Evolutionary conservation across 73 alveolate species (phyloP).

Genomic region (Paramecium caudatum): DNA sequence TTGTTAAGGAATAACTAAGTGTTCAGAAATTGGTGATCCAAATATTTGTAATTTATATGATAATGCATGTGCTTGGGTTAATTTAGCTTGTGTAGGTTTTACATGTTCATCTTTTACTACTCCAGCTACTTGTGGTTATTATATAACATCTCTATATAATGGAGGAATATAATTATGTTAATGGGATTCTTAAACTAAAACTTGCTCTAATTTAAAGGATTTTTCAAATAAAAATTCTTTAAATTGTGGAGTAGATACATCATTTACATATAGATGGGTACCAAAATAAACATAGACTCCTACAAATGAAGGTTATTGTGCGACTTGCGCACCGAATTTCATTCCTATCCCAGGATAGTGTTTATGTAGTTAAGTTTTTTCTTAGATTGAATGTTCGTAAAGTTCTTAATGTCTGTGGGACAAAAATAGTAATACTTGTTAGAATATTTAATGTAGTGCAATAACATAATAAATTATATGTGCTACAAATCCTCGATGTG

Average conservation of each 20-base stretch:
- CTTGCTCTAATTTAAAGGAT: background rate
- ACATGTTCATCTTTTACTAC: background rate
- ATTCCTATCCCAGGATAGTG: slow-evolving; percentile 1
- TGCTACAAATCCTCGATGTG: slow-evolving; percentile 10
- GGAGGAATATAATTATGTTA: background rate
- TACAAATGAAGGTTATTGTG: background rate
- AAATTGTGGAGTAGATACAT: background rate
- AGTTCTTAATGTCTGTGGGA: background rate
- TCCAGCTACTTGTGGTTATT: background rate
- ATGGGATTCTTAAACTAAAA: background rate
- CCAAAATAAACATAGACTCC: background rate
- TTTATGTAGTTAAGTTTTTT: background rate
- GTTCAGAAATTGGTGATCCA: background rate
- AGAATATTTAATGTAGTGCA: background rate
- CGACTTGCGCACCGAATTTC: background rate
- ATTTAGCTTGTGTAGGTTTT: background rate
- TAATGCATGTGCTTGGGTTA: background rate
- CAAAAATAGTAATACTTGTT: background rate
- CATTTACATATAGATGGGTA: slow-evolving; percentile 18
- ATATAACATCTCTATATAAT: background rate
- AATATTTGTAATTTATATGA: background rate
- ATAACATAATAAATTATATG: background rate
- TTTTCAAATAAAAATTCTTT: background rate
- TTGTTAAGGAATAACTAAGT: background rate
- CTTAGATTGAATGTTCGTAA: background rate